Percentiles rank a stretch among this genome's conserved stretches.
phyloP scores from a whole-genome alignment of 208 protist species.

The Trypanosoma congolense region DNA sequence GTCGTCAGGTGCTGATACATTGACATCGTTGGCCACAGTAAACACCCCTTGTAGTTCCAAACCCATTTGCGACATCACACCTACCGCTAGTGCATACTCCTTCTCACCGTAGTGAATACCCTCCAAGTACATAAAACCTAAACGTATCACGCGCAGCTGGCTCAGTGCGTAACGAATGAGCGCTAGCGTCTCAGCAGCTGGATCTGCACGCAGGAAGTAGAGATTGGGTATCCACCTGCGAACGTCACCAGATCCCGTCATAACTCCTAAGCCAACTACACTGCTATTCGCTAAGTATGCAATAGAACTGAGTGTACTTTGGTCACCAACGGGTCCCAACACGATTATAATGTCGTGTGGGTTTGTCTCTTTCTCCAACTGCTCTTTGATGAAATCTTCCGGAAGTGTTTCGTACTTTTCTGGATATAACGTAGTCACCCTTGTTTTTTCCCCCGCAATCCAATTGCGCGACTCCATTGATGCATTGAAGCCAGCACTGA shows the following conservation, averaged over 20 bases:
- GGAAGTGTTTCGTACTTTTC: not conserved
- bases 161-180: slow-evolving; percentile 29
- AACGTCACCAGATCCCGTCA: slow-evolving; percentile 32
- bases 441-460: not conserved
- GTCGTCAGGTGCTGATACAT: slow-evolving; percentile 1
- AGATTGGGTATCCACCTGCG: slow-evolving; percentile 31
- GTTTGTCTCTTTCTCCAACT: not conserved
- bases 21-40: slow-evolving; percentile 4
- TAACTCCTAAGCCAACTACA: slow-evolving; percentile 19
- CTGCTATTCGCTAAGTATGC: not conserved
- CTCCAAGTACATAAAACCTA: slow-evolving; percentile 27
- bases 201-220: slow-evolving; percentile 40
- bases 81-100: slow-evolving; percentile 9
- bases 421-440: not conserved
- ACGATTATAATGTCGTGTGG: slow-evolving; percentile 21
- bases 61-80: slow-evolving; percentile 19
- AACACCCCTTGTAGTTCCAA: slow-evolving; percentile 20
- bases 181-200: slow-evolving; percentile 26
- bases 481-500: not conserved
- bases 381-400: not conserved
- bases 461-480: not conserved
- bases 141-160: slow-evolving; percentile 19
- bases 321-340: slow-evolving; percentile 27
- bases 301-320: not conserved
- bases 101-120: slow-evolving; percentile 5